Conservation (phyloP, 768 basidiomycete genomes). For the Termitomyces sp. region DNA sequence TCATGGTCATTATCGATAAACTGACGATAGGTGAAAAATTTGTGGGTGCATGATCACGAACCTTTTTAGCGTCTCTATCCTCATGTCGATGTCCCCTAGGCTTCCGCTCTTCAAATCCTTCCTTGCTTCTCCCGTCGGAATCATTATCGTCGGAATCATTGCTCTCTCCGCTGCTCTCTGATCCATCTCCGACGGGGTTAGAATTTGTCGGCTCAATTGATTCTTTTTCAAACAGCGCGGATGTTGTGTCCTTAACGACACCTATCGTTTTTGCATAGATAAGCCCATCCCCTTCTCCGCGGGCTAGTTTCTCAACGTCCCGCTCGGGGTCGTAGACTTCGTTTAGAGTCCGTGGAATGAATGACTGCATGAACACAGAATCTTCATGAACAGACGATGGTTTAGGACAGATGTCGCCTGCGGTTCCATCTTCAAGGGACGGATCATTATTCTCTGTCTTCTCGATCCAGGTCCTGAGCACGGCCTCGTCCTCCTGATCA, state of each 20-base stretch:
- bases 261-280: constrained; percentile 91
- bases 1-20: constrained; percentile 2
- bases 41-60: constrained; percentile 19
- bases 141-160: constrained; percentile 29
- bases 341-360: constrained; percentile 88
- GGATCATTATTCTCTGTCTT: constrained; percentile 18
- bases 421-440: not conserved
- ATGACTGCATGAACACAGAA: constrained; percentile 82
- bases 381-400: constrained; percentile 64
- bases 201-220: not conserved
- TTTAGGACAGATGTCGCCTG: not conserved
- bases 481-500: constrained; percentile 21
- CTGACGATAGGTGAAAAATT: not conserved
- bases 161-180: constrained; percentile 18
- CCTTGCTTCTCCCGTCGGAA: constrained; percentile 29
- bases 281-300: constrained; percentile 65
- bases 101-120: constrained; percentile 43
- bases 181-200: constrained; percentile 17
- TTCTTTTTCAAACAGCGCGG: constrained; percentile 1
- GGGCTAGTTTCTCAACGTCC: constrained; percentile 70
- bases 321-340: constrained; percentile 95
- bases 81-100: constrained; percentile 90
- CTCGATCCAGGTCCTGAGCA: constrained; percentile 45
- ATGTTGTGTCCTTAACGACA: constrained; percentile 24
- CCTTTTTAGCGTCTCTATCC: constrained; percentile 89